Percentiles rank a stretch among this genome's conserved stretches.
Evolutionary conservation across 176 grass and related monocot species (phyloP).

Genomic region (Rhynchospora breviuscula): DNA sequence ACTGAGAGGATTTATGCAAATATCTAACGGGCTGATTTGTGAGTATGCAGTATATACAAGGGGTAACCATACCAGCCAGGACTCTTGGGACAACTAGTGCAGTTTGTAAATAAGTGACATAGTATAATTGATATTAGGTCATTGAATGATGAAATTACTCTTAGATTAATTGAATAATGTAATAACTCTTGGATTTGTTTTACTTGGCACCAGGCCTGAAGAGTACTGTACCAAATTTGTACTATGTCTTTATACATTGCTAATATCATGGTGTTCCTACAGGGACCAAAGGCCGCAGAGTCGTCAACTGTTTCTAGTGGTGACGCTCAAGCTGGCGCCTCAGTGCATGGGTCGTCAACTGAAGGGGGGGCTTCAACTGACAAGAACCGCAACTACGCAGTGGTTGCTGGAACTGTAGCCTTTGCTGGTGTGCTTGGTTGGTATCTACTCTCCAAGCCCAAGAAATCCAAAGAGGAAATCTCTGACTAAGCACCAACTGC

Average conservation of each 20-base stretch:
- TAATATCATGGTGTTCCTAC: slow-evolving; percentile 7
- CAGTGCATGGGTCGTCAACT: slow-evolving; percentile 30
- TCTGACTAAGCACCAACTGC: slow-evolving; percentile 17
- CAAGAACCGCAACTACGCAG: slow-evolving; percentile 70
- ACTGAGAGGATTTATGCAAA: neutral
- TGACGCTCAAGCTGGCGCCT: slow-evolving; percentile 11
- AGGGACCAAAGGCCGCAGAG: slow-evolving; percentile 63
- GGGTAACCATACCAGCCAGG: neutral
- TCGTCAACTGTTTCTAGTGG: slow-evolving; percentile 26
- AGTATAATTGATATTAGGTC: neutral
- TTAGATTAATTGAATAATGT: neutral
- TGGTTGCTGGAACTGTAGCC: slow-evolving; percentile 56
- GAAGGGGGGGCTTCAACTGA: slow-evolving; percentile 47
- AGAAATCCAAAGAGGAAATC: slow-evolving; percentile 54
- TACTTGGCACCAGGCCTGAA: neutral
- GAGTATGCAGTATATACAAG: neutral
- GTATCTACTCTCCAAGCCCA: slow-evolving; percentile 82
- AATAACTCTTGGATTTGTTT: neutral
- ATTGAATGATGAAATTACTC: neutral
- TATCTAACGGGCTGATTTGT: neutral
- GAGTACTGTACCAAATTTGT: neutral
- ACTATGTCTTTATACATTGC: neutral
- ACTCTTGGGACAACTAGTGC: neutral
- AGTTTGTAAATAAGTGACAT: neutral
- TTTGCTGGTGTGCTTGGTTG: slow-evolving; percentile 58